Conservation (phyloP, 108 stramenopile genomes). For the Epipyxis sp. region DNA sequence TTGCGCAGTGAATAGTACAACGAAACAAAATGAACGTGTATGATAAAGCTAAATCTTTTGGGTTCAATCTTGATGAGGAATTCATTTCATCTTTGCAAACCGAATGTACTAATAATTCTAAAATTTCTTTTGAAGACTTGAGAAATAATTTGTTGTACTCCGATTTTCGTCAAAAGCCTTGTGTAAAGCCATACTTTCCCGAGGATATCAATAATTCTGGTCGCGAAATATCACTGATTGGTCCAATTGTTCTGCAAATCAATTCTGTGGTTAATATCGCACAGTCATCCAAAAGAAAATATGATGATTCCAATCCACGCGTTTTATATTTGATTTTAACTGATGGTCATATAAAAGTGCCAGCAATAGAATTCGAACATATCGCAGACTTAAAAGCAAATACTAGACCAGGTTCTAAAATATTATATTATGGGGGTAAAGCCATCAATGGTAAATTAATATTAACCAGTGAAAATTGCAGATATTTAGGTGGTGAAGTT, state of each 20-base stretch:
- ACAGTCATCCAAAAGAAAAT: background rate
- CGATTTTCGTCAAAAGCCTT: background rate
- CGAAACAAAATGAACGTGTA: background rate
- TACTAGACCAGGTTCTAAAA: background rate
- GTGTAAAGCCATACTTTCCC: background rate
- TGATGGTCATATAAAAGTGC: background rate
- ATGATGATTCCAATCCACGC: background rate
- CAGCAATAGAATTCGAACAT: background rate
- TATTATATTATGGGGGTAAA: background rate
- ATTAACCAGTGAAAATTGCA: background rate
- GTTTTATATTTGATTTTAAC: background rate
- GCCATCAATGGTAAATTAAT: background rate
- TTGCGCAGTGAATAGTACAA: too few relatives aligned
- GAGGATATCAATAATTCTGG: too few relatives aligned
- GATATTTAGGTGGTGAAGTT: background rate
- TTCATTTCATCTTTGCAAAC: background rate
- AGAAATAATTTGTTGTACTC: background rate
- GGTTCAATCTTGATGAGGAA: background rate
- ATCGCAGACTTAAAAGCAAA: background rate
- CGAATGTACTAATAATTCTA: background rate
- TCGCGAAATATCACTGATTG: too few relatives aligned
- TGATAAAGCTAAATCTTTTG: background rate
- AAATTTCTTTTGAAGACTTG: background rate
- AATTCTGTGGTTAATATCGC: background rate
- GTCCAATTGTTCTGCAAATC: background rate